Evolutionary conservation across 768 basidiomycete species (phyloP).

Genomic region (Boletus reticulatus): DNA sequence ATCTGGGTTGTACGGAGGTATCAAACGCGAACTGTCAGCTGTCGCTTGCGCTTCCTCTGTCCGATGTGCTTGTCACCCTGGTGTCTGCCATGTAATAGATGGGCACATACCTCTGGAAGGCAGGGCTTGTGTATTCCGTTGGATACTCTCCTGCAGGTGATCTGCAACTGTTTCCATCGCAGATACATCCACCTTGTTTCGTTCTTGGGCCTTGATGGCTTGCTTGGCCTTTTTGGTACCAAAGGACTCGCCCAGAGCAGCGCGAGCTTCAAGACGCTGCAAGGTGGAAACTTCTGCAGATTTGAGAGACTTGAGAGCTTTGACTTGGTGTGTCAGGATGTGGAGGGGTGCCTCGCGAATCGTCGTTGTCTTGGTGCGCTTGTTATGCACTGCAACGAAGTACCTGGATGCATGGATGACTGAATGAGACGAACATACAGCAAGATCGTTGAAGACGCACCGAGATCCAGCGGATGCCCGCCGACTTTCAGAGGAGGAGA

Average conservation of each 20-base stretch:
- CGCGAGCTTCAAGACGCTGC: slow-evolving; percentile 59
- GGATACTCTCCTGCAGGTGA: slow-evolving; percentile 82
- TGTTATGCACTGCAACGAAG: slow-evolving; percentile 79
- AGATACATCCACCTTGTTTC: slow-evolving; percentile 85
- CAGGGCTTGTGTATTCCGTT: slow-evolving; percentile 64
- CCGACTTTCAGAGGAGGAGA: slow-evolving; percentile 56
- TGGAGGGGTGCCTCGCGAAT: slow-evolving; percentile 68
- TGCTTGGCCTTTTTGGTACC: slow-evolving; percentile 94
- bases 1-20: slow-evolving; percentile 69
- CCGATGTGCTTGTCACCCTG: background rate
- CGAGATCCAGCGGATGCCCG: slow-evolving; percentile 60
- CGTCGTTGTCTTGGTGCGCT: slow-evolving; percentile 64
- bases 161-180: slow-evolving; percentile 85
- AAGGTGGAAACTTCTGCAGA: slow-evolving; percentile 51
- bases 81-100: background rate
- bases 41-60: slow-evolving; percentile 66
- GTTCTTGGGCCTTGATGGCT: slow-evolving; percentile 78
- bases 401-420: slow-evolving; percentile 49
- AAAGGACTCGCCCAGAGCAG: slow-evolving; percentile 86
- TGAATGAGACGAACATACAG: background rate
- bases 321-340: slow-evolving; percentile 75
- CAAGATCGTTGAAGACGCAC: slow-evolving; percentile 40
- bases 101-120: slow-evolving; percentile 62
- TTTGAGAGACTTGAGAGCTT: slow-evolving; percentile 70
- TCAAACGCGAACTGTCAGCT: slow-evolving; percentile 63